Evolutionary conservation across 1,139 yeast species (phyloP).

Genomic region (Zygoascus sp.): DNA sequence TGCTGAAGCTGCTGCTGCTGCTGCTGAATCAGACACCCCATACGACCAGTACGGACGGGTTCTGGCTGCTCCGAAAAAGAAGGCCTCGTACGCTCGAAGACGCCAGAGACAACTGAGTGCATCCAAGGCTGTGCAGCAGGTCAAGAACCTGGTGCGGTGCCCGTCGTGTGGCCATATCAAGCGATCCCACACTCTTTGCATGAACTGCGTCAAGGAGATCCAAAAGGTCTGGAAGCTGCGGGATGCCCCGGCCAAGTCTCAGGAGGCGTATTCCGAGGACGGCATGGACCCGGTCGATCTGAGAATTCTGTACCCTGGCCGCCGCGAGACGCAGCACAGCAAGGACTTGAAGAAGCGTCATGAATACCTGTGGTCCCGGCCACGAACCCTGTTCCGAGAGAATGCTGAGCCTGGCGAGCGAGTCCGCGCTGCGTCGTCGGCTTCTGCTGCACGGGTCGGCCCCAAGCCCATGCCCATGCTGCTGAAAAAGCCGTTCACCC

Average conservation of each 20-base stretch:
- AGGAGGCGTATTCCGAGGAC: conserved; percentile 40
- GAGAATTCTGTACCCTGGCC: conserved; percentile 72
- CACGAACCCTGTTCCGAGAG: conserved; percentile 3
- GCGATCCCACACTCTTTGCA: conserved; percentile 84
- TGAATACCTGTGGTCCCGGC: conserved; percentile 47
- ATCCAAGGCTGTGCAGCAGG: conserved; percentile 69
- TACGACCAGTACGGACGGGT: conserved; percentile 52
- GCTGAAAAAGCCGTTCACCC: conserved; percentile 9
- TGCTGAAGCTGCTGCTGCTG: neutral
- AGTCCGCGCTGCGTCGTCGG: conserved; percentile 1
- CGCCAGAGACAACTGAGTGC: conserved; percentile 82
- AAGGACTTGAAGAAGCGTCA: conserved; percentile 49
- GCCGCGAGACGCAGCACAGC: conserved; percentile 49
- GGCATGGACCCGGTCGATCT: conserved; percentile 46
- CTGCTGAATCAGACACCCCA: neutral
- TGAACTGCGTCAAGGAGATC: conserved; percentile 86
- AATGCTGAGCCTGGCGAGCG: conserved; percentile 1
- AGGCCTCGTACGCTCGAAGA: conserved; percentile 78
- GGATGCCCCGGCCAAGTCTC: conserved; percentile 17
- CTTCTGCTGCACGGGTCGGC: conserved; percentile 13
- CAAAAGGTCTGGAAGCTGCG: conserved; percentile 58
- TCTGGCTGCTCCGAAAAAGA: conserved; percentile 90
- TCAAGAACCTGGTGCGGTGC: conserved; percentile 77
- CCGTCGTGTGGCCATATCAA: conserved; percentile 94
- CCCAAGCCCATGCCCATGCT: conserved; percentile 12